phyloP scores from a whole-genome alignment of 2,329 filamentous ascomycete species.

The Xylaria sp. region DNA sequence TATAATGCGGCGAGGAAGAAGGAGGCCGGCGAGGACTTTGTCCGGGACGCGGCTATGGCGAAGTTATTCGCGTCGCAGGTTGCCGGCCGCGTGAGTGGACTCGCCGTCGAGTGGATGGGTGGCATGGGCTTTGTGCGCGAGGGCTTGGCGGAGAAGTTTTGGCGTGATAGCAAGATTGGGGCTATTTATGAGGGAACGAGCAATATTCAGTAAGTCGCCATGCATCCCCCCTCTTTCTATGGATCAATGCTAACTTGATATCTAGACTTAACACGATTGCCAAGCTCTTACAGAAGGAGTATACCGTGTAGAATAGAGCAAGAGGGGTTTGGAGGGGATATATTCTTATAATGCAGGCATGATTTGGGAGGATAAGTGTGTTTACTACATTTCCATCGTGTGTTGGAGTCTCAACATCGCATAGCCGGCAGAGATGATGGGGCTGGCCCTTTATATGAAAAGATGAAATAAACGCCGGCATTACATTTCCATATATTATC shows the following conservation, averaged over 20 bases:
- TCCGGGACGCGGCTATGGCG: slow-evolving; percentile 94
- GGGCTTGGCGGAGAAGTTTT: slow-evolving; percentile 96
- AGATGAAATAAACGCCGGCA: too few species aligned
- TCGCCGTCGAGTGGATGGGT: slow-evolving; percentile 98
- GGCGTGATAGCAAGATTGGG: slow-evolving; percentile 95
- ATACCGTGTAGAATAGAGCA: slow-evolving; percentile 37
- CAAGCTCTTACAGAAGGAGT: slow-evolving; percentile 58
- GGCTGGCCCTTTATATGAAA: too few species aligned
- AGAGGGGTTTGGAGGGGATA: neutral
- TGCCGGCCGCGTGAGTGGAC: slow-evolving; percentile 75
- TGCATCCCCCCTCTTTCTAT: neutral
- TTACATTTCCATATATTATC: too few species aligned
- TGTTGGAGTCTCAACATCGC: too few species aligned
- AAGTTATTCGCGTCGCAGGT: slow-evolving; percentile 95
- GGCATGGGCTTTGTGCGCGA: slow-evolving; percentile 98
- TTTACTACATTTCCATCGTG: too few species aligned
- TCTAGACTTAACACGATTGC: slow-evolving; percentile 57
- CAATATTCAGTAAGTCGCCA: slow-evolving; percentile 57
- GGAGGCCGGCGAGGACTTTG: slow-evolving; percentile 94
- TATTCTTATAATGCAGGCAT: neutral
- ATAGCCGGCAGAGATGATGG: too few species aligned
- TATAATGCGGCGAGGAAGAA: slow-evolving; percentile 97
- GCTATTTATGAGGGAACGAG: slow-evolving; percentile 94
- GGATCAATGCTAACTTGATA: neutral
- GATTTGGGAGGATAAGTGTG: too few species aligned